Evolutionary conservation across 345 rosid species (phyloP).

Genomic region (Salix arbutifolia): DNA sequence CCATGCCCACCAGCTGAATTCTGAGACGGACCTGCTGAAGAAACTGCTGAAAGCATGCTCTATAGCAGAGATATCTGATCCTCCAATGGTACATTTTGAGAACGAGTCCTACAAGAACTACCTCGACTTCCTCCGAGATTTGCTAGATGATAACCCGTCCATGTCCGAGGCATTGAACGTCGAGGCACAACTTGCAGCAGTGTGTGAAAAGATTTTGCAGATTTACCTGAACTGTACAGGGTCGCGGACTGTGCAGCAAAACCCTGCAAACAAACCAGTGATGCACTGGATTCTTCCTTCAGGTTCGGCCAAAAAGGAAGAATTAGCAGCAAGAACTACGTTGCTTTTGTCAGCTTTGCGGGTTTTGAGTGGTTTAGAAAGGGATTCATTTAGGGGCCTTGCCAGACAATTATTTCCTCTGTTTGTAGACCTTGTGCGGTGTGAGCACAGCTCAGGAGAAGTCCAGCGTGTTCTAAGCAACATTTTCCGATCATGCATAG

Average conservation of each 20-base stretch:
- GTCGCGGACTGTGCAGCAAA: constrained; percentile 14
- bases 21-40: constrained; percentile 47
- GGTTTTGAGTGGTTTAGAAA: constrained; percentile 45
- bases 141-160: constrained; percentile 38
- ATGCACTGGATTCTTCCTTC: constrained; percentile 63
- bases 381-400: constrained; percentile 51
- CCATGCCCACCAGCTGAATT: constrained; percentile 64
- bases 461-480: constrained; percentile 59
- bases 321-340: constrained; percentile 66
- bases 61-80: constrained; percentile 65
- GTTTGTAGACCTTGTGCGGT: constrained; percentile 72
- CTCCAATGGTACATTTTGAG: constrained; percentile 83
- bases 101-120: constrained; percentile 72
- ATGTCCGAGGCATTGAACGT: constrained; percentile 45
- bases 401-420: constrained; percentile 52
- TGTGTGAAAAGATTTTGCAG: constrained; percentile 54
- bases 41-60: constrained; percentile 73
- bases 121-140: constrained; percentile 58
- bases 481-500: constrained; percentile 76
- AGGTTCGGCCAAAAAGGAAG: constrained; percentile 71
- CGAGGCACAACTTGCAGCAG: constrained; percentile 50
- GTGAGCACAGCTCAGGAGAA: constrained; percentile 84
- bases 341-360: constrained; percentile 58
- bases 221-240: constrained; percentile 58
- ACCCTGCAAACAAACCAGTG: constrained; percentile 25